phyloP scores from a whole-genome alignment of 176 grass and related monocot species.

The Stipa capillata region DNA sequence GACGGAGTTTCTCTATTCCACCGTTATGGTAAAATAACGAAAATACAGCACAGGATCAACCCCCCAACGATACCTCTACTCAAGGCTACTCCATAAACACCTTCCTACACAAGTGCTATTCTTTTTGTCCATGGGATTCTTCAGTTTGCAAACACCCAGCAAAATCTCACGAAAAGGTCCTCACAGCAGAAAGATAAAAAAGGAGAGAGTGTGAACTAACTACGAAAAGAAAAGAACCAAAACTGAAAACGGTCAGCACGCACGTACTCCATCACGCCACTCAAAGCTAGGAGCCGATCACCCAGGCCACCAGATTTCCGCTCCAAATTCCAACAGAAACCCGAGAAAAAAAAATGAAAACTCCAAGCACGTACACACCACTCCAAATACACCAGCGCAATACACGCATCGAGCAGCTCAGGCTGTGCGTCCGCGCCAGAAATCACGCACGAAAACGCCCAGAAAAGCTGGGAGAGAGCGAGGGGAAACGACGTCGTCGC shows the following conservation, averaged over 20 bases:
- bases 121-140: neutral
- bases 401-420: too few relatives aligned
- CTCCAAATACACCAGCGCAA: too few relatives aligned
- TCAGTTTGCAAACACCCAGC: neutral
- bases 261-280: neutral
- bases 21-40: neutral
- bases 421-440: too few relatives aligned
- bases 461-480: neutral
- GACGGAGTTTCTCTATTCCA: neutral
- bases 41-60: neutral
- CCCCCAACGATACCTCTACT: neutral
- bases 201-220: neutral
- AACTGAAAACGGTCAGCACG: neutral
- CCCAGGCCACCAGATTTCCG: neutral
- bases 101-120: neutral
- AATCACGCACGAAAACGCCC: neutral
- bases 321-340: constrained; percentile 1
- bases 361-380: neutral
- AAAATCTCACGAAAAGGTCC: neutral
- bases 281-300: neutral
- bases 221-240: neutral
- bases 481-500: neutral
- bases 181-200: neutral
- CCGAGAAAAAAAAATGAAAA: neutral
- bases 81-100: neutral